Evolutionary conservation across 805 yeast species (phyloP), one percentile per base, ranked within the genome.

Genomic region (Sugiyamaella lignohabitans): DNA sequence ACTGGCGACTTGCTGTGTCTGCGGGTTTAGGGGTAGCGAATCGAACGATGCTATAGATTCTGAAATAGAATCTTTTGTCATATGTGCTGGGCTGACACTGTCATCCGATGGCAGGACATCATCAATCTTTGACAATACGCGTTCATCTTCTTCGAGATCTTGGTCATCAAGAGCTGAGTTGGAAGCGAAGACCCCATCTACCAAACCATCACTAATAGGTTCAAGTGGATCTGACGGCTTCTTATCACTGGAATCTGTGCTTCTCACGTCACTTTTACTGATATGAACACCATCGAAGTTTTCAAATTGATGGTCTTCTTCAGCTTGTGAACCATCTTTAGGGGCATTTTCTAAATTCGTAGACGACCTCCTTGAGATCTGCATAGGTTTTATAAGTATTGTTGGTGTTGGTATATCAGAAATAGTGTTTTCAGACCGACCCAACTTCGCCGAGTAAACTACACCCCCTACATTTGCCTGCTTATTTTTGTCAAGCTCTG

Each of bases 221-320:
- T n/a, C n/a, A n/a, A n/a, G n/a, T n/a, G n/a, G n/a, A n/a, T n/a
- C n/a, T n/a, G n/a, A n/a, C n/a, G n/a, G n/a, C n/a, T n/a, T n/a
- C n/a, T n/a, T n/a, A n/a, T n/a, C n/a, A n/a, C n/a, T n/a, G n/a
- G n/a, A n/a, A n/a, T n/a, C n/a, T n/a, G n/a, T n/a, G n/a, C n/a
- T n/a, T n/a, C n/a, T n/a, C n/a, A n/a, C n/a, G n/a, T n/a, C n/a
- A n/a, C n/a, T n/a, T n/a, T n/a, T n/a, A n/a, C n/a, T n/a, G 14
- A 42, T 30, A 45, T 53, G 56, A 14, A 53, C 58, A 2, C 58
- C 58, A 37, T 54, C 56, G 38, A 54, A 54, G 11, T 48, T 54
- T 6, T 48, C 53, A 44, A 54, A 54, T 41, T 45, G 22, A 4
- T 40, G n/a, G n/a, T 14, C 14, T 27, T 14, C 32, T 27, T 14